A percentile compares a stretch with the other conserved stretches of the same genome.
Conservation (phyloP, 352 stramenopile genomes). For the Phytophthora citricola region DNA sequence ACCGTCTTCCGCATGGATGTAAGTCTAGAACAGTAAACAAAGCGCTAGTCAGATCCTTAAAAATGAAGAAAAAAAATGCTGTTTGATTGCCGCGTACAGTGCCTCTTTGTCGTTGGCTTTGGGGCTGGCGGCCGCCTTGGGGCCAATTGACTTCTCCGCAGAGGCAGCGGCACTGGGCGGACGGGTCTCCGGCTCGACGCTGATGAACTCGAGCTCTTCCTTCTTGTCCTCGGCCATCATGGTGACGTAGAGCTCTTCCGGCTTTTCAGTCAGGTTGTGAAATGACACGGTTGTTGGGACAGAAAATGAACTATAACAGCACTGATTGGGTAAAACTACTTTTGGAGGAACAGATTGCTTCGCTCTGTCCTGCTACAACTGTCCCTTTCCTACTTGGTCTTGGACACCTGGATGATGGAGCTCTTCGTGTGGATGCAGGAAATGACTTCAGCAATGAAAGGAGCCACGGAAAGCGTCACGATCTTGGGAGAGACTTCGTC, state of each 20-base stretch:
- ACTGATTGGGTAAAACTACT: conserved; percentile 41
- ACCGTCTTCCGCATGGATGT: conserved; percentile 75
- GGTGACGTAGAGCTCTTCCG: background rate
- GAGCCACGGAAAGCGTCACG: conserved; percentile 84
- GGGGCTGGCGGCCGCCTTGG: conserved; percentile 24
- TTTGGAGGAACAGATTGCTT: conserved; percentile 6
- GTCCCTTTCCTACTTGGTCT: conserved; percentile 66
- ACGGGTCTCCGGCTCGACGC: conserved; percentile 48
- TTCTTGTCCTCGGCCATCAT: conserved; percentile 80
- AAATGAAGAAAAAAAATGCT: background rate
- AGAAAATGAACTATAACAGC: conserved; percentile 6
- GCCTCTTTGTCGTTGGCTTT: conserved; percentile 59
- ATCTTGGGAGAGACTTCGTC: conserved; percentile 66
- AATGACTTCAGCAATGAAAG: conserved; percentile 90
- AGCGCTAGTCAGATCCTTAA: conserved; percentile 12
- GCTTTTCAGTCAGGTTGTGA: conserved; percentile 3
- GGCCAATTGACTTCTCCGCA: conserved; percentile 13
- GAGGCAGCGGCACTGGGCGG: conserved; percentile 18
- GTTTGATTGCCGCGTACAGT: conserved; percentile 50
- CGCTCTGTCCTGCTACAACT: conserved; percentile 8
- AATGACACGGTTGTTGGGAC: conserved; percentile 12
- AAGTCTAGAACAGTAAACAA: conserved; percentile 45
- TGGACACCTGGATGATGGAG: conserved; percentile 85
- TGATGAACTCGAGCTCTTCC: conserved; percentile 85
- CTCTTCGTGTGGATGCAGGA: conserved; percentile 89